phyloP scores from a whole-genome alignment of 202 grass and related monocot genomes.

The Zoysia matrella region DNA sequence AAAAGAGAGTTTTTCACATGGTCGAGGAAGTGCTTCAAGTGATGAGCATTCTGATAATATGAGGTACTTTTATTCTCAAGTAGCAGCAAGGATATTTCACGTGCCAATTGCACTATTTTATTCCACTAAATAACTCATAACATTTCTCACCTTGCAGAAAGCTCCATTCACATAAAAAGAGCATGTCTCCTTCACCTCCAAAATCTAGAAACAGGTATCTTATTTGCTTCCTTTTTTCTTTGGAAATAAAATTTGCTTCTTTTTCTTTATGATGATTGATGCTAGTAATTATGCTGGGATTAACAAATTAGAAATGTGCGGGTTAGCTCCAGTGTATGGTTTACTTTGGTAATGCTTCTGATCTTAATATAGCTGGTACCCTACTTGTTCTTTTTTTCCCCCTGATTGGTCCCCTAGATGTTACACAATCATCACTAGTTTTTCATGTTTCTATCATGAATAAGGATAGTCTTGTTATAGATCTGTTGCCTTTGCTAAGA shows the following conservation, averaged over 20 bases:
- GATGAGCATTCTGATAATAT: conserved; percentile 82
- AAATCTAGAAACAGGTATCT: conserved; percentile 80
- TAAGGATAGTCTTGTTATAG: conserved; percentile 20
- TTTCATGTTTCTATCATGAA: conserved; percentile 37
- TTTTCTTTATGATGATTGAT: neutral
- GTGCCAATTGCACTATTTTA: conserved; percentile 16
- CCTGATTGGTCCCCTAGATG: neutral
- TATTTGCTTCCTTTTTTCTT: conserved; percentile 24
- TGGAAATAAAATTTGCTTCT: too few relatives aligned
- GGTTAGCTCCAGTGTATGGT: conserved; percentile 25
- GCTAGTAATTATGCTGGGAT: conserved; percentile 9
- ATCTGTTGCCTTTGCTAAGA: neutral
- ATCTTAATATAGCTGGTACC: neutral
- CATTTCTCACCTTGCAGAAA: conserved; percentile 49
- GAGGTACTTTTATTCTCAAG: conserved; percentile 48
- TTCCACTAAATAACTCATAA: neutral
- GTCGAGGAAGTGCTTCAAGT: conserved; percentile 61
- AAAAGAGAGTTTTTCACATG: conserved; percentile 65
- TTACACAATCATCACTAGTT: neutral
- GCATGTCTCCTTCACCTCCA: conserved; percentile 75
- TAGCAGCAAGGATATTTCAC: conserved; percentile 16
- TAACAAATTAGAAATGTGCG: conserved; percentile 30
- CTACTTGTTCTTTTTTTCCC: too few relatives aligned
- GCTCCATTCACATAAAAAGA: conserved; percentile 58
- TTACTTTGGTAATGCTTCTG: conserved; percentile 18